These are phyloP conservation scores for Cordyceps cicadae DNA, from an alignment of 2,329 filamentous ascomycete genomes.

Conservation along the genomic window DNA sequence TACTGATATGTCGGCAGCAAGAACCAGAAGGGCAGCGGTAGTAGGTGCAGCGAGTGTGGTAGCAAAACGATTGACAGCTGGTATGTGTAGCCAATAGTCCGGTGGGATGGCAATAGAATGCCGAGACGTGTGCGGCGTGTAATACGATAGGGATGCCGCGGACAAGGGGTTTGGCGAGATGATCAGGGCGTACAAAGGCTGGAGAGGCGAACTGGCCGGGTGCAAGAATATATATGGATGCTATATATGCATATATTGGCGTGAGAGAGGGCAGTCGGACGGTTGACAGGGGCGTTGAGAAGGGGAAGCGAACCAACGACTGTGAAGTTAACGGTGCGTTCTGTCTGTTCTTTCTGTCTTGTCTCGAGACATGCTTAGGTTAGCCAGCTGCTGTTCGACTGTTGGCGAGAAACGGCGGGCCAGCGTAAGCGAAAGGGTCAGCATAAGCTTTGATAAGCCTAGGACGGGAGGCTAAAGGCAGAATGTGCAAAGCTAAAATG, in stretches of 20 bases:
- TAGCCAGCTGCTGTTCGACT: not conserved
- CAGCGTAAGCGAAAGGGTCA: conserved; percentile 9
- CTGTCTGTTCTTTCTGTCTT: not conserved
- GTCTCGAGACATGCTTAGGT: not conserved
- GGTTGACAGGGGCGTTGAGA: not conserved
- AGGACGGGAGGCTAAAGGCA: not conserved
- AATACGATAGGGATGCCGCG: conserved; percentile 3
- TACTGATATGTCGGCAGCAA: not conserved
- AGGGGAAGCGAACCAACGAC: not conserved
- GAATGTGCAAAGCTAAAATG: not conserved
- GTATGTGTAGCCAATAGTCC: not conserved
- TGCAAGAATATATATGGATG: not conserved
- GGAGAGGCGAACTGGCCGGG: not conserved
- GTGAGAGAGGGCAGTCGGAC: not conserved
- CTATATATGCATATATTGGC: not conserved
- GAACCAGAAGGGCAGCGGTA: not conserved
- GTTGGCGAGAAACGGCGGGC: conserved; percentile 1
- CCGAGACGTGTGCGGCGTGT: not conserved
- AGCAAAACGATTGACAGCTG: not conserved
- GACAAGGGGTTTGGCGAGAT: conserved; percentile 10
- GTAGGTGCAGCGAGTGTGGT: not conserved
- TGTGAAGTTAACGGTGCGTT: not conserved
- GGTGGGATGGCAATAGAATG: conserved; percentile 3
- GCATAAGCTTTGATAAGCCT: conserved; percentile 10
- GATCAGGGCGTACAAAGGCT: conserved; percentile 7